Percentiles rank a stretch among this genome's conserved stretches.
These are phyloP conservation scores for Solanum etuberosum DNA, from an alignment of 257 asterid genomes.

Conservation along the genomic window DNA sequence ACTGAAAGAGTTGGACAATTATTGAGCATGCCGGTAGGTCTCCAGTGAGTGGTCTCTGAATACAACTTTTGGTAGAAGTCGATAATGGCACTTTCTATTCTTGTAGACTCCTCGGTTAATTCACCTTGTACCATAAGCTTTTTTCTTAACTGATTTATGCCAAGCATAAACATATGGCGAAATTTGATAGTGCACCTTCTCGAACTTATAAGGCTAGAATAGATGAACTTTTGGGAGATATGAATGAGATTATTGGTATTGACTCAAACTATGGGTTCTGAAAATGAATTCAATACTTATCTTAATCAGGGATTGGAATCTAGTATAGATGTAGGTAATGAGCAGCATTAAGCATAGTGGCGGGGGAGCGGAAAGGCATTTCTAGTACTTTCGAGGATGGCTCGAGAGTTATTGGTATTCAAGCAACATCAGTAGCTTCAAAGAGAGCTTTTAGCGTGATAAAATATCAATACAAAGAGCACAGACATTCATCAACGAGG, in stretches of 20 bases:
- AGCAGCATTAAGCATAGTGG: not conserved
- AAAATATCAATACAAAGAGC: not conserved
- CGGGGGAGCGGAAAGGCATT: not conserved
- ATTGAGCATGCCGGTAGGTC: not conserved
- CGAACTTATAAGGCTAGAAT: not conserved
- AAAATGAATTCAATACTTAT: not conserved
- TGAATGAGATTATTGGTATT: not conserved
- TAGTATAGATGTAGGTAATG: not conserved
- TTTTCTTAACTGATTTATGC: not conserved
- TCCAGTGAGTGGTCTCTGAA: not conserved
- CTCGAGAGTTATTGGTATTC: not conserved
- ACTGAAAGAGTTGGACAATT: not conserved
- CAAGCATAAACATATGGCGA: not conserved
- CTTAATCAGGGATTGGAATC: not conserved
- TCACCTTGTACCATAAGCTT: not conserved
- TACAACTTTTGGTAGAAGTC: not conserved
- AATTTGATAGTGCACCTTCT: not conserved
- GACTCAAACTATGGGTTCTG: not conserved
- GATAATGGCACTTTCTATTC: not conserved
- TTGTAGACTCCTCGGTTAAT: not conserved
- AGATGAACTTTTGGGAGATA: not conserved
- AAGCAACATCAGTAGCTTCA: not conserved
- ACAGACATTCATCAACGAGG: not conserved
- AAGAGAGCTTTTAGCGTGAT: not conserved
- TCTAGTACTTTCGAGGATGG: not conserved